Evolutionary conservation across 805 yeast genomes (phyloP).

Genomic region (Scheffersomyces stipitis): DNA sequence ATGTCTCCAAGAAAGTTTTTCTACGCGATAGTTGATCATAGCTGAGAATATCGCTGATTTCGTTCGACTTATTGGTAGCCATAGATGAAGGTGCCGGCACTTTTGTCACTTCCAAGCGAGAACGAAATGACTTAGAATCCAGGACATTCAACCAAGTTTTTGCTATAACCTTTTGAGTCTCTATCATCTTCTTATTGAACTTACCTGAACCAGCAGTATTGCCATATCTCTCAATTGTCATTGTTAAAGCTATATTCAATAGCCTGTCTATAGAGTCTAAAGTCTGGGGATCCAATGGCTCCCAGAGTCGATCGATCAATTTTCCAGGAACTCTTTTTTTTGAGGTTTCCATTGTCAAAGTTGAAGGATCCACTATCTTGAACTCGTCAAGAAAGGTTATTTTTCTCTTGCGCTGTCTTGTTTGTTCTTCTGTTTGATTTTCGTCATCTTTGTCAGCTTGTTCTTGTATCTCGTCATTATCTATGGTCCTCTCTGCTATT

Average conservation of each 20-base stretch:
- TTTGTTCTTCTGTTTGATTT: background rate
- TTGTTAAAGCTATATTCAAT: constrained; percentile 24
- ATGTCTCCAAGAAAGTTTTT: constrained; percentile 32
- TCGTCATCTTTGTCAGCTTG: background rate
- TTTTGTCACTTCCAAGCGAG: constrained; percentile 24
- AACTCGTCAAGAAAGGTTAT: background rate
- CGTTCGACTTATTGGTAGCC: constrained; percentile 10
- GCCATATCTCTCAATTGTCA: constrained; percentile 23
- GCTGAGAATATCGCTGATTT: constrained; percentile 15
- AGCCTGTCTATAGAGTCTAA: constrained; percentile 20
- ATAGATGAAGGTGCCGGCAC: constrained; percentile 23
- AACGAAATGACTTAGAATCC: constrained; percentile 19
- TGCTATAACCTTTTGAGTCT: constrained; percentile 22
- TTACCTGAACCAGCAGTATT: constrained; percentile 1
- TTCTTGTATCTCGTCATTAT: too few relatives aligned
- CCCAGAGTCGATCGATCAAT: constrained; percentile 31
- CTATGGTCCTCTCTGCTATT: too few relatives aligned
- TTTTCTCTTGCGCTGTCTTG: background rate
- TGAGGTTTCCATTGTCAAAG: constrained; percentile 2
- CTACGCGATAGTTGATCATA: constrained; percentile 25
- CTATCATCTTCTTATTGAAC: constrained; percentile 12
- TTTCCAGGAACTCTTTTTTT: constrained; percentile 20
- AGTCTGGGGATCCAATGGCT: constrained; percentile 18
- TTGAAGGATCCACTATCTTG: constrained; percentile 1
- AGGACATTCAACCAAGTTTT: constrained; percentile 24